Evolutionary conservation across 2,329 filamentous ascomycete species (phyloP).

Genomic region (Colletotrichum nymphaeae): DNA sequence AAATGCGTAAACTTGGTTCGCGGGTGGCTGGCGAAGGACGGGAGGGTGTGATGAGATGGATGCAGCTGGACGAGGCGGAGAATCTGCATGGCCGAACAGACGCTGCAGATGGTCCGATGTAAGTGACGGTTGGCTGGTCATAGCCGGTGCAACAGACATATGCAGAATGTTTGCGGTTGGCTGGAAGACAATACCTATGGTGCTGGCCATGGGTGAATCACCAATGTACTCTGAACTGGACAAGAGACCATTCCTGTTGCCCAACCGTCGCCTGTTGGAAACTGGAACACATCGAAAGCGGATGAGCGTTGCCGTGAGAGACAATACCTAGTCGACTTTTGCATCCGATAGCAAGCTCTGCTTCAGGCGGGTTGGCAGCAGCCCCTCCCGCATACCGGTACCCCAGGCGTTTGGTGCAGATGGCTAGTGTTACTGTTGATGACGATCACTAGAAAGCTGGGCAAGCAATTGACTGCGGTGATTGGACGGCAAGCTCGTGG

Average conservation of each 20-base stretch:
- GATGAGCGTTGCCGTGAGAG: background rate
- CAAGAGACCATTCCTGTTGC: background rate
- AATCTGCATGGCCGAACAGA: background rate
- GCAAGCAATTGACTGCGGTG: conserved; percentile 23
- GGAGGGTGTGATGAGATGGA: conserved; percentile 12
- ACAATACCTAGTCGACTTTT: background rate
- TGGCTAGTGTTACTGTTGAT: conserved; percentile 7
- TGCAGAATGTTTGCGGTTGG: background rate
- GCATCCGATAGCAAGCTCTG: background rate
- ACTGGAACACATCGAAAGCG: background rate
- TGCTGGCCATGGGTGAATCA: background rate
- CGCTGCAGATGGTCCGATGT: background rate
- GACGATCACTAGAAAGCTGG: conserved; percentile 21
- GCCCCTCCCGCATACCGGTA: conserved; percentile 5
- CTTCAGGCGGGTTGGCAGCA: conserved; percentile 14
- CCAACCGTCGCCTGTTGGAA: background rate
- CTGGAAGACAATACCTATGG: background rate
- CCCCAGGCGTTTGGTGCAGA: background rate
- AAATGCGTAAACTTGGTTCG: background rate
- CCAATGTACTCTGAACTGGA: background rate
- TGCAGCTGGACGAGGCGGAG: conserved; percentile 17
- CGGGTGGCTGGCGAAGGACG: conserved; percentile 15
- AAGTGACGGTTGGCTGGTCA: conserved; percentile 1
- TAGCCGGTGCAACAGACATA: conserved; percentile 9
- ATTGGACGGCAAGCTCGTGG: conserved; percentile 25